These are phyloP conservation scores for Globisporangium okanoganense DNA, from an alignment of 352 stramenopile species.

Conservation along the genomic window DNA sequence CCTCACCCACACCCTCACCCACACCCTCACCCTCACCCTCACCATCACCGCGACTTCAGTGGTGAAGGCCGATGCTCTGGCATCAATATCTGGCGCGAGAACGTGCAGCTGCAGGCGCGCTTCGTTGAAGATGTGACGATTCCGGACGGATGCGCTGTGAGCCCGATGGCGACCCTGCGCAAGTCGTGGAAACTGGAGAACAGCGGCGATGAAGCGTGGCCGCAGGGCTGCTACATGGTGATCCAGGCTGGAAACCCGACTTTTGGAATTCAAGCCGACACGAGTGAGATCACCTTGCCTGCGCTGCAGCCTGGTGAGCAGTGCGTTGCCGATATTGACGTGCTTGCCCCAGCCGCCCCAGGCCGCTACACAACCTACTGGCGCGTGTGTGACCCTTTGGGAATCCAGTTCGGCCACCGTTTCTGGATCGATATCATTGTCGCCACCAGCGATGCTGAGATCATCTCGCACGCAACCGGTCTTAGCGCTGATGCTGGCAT, in stretches of 20 bases:
- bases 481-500: conserved; percentile 1
- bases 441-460: conserved; percentile 8
- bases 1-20: conserved; percentile 4
- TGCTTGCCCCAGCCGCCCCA: conserved; percentile 24
- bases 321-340: conserved; percentile 28
- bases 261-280: conserved; percentile 26
- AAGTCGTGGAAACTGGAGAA: conserved; percentile 85
- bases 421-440: conserved; percentile 89
- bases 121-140: conserved; percentile 83
- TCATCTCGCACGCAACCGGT: conserved; percentile 18
- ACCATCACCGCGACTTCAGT: conserved; percentile 4
- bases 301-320: conserved; percentile 26
- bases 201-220: conserved; percentile 42
- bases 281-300: conserved; percentile 28
- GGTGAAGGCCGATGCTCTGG: neutral
- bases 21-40: conserved; percentile 7
- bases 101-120: conserved; percentile 27
- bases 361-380: conserved; percentile 87
- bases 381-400: conserved; percentile 73
- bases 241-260: conserved; percentile 31
- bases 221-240: conserved; percentile 44
- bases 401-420: conserved; percentile 81
- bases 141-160: conserved; percentile 65
- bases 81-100: conserved; percentile 1
- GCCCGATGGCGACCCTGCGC: conserved; percentile 35